phyloP scores from a whole-genome alignment of 1,284 basidiomycete genomes.

The Tausonia pullulans region DNA sequence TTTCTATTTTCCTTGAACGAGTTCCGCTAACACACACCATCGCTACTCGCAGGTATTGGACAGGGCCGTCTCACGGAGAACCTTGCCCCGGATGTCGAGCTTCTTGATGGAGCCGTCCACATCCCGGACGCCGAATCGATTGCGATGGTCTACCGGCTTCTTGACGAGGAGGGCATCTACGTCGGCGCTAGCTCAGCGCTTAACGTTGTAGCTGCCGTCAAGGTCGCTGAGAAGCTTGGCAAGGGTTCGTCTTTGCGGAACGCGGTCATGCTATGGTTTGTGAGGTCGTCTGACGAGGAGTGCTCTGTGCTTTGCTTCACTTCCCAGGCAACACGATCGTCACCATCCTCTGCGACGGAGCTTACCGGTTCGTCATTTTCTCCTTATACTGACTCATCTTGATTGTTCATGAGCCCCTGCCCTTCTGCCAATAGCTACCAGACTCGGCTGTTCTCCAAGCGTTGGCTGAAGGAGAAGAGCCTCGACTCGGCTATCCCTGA shows the following conservation, averaged over 20 bases:
- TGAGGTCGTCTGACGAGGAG: neutral
- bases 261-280: neutral
- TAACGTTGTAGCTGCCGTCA: conserved; percentile 87
- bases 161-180: conserved; percentile 90
- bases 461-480: conserved; percentile 79
- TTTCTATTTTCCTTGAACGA: neutral
- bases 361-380: conserved; percentile 51
- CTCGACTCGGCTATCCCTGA: conserved; percentile 70
- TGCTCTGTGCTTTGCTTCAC: neutral
- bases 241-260: conserved; percentile 21
- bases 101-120: conserved; percentile 70
- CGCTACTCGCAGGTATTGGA: conserved; percentile 60
- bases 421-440: conserved; percentile 50
- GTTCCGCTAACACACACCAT: neutral
- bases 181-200: conserved; percentile 91
- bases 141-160: conserved; percentile 81
- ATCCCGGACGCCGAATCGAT: conserved; percentile 86
- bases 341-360: conserved; percentile 88
- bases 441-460: conserved; percentile 86
- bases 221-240: conserved; percentile 76
- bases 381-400: neutral
- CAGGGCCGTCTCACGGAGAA: conserved; percentile 97
- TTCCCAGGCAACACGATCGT: conserved; percentile 65
- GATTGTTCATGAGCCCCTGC: neutral
- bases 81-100: conserved; percentile 67